Conservation (phyloP, 257 asterid species). For the Ophiorrhiza pumila region DNA sequence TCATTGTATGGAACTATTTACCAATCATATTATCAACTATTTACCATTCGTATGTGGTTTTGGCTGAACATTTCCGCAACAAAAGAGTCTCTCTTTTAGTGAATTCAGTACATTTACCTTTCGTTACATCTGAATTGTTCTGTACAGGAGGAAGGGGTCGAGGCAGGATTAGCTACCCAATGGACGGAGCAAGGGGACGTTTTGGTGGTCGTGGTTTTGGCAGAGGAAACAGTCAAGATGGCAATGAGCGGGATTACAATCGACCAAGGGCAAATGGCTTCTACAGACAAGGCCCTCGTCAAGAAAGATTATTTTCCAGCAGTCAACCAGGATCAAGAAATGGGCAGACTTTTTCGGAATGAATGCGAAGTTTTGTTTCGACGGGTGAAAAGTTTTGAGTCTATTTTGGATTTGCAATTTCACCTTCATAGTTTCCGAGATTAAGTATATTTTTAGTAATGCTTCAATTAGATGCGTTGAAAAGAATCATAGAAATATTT, state of each 20-base stretch:
- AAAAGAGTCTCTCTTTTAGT: background rate
- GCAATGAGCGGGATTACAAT: constrained; percentile 56
- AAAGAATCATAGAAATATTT: constrained; percentile 22
- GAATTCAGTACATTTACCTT: background rate
- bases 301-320: constrained; percentile 45
- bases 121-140: constrained; percentile 8
- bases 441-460: constrained; percentile 20
- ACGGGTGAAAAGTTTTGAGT: constrained; percentile 27
- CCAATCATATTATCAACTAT: background rate
- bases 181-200: constrained; percentile 68
- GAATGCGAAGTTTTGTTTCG: constrained; percentile 20
- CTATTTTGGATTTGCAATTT: constrained; percentile 40
- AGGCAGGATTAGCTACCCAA: constrained; percentile 68
- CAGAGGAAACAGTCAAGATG: constrained; percentile 45
- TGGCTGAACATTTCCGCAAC: background rate
- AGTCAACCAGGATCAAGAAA: constrained; percentile 49
- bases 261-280: constrained; percentile 69
- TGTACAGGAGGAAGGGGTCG: constrained; percentile 82
- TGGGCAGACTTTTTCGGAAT: constrained; percentile 47
- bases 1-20: background rate
- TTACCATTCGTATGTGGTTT: background rate
- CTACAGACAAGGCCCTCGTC: constrained; percentile 60
- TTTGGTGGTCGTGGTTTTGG: constrained; percentile 63
- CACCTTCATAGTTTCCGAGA: constrained; percentile 33
- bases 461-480: constrained; percentile 19